Evolutionary conservation across 441 rosid genomes (phyloP).

Genomic region (Isatis lusitanica): DNA sequence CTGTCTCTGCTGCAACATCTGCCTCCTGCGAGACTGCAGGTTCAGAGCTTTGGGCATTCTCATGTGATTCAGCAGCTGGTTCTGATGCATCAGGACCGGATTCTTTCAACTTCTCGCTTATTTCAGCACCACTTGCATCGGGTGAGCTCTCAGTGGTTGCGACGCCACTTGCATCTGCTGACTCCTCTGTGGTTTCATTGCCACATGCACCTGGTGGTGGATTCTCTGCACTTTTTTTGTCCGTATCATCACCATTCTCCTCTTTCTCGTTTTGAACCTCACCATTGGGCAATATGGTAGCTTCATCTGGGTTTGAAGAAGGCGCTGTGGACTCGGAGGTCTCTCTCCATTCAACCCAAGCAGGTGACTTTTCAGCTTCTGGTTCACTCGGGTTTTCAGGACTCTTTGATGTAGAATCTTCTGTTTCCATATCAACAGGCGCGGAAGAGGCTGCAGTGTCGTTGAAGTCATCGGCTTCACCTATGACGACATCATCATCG

Average conservation of each 20-base stretch:
- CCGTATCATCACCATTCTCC: slow-evolving; percentile 35
- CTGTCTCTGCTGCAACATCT: slow-evolving; percentile 18
- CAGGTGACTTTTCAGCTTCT: slow-evolving; percentile 59
- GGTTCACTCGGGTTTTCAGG: slow-evolving; percentile 44
- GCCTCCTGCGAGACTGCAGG: slow-evolving; percentile 11
- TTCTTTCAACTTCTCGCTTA: slow-evolving; percentile 4
- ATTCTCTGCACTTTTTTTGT: slow-evolving; percentile 21
- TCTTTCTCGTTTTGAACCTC: slow-evolving; percentile 43
- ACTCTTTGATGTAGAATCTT: slow-evolving; percentile 37
- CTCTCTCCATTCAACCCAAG: slow-evolving; percentile 94
- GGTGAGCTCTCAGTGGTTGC: background rate
- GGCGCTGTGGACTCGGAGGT: slow-evolving; percentile 54
- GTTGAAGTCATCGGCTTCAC: slow-evolving; percentile 51
- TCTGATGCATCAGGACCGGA: slow-evolving; percentile 15
- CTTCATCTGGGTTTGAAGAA: slow-evolving; percentile 37
- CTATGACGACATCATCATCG: slow-evolving; percentile 44
- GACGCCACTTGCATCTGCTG: slow-evolving; percentile 8
- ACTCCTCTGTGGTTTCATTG: slow-evolving; percentile 12
- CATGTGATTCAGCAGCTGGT: slow-evolving; percentile 5
- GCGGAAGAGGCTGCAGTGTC: slow-evolving; percentile 56
- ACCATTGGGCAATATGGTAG: slow-evolving; percentile 44
- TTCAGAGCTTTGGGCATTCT: slow-evolving; percentile 22
- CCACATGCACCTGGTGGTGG: slow-evolving; percentile 20
- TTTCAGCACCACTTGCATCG: background rate
- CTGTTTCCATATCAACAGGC: slow-evolving; percentile 40